Evolutionary conservation across 805 yeast species (phyloP).

Genomic region (Saturnispora ahearnii): DNA sequence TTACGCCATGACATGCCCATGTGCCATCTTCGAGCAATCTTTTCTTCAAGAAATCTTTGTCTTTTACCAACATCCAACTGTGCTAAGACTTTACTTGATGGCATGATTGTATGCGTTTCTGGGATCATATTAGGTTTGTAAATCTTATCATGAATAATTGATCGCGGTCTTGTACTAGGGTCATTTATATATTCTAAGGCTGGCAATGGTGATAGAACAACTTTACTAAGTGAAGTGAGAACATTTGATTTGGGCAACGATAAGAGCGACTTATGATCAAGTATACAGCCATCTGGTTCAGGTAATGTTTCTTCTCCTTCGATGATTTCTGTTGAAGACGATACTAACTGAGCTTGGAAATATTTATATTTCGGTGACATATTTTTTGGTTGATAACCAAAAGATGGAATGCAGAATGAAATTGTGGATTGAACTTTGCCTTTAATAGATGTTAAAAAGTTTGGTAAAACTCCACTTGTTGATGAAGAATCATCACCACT

Average conservation of each 20-base stretch:
- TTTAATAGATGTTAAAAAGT: conserved; percentile 16
- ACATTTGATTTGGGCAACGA: conserved; percentile 65
- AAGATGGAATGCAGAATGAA: conserved; percentile 32
- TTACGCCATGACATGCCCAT: conserved; percentile 80
- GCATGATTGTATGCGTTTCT: conserved; percentile 21
- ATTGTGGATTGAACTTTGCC: conserved; percentile 34
- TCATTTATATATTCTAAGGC: conserved; percentile 54
- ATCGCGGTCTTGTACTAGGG: conserved; percentile 50
- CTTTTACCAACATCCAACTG: conserved; percentile 21
- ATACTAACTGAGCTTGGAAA: conserved; percentile 21
- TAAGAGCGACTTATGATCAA: conserved; percentile 5
- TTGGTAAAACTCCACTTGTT: not conserved
- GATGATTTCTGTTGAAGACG: not conserved
- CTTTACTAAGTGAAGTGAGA: conserved; percentile 66
- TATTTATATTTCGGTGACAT: conserved; percentile 21
- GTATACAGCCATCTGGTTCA: conserved; percentile 11
- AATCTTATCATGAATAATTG: conserved; percentile 74
- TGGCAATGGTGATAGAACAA: conserved; percentile 76
- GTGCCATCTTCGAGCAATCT: conserved; percentile 86
- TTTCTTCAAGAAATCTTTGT: conserved; percentile 53
- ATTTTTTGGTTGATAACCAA: conserved; percentile 12
- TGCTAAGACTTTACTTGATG: conserved; percentile 22
- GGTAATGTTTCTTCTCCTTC: conserved; percentile 12
- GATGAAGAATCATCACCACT: not conserved
- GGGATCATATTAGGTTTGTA: conserved; percentile 55